Evolutionary conservation across 148 eudicot genomes (phyloP).

Genomic region (Beta vulgaris): DNA sequence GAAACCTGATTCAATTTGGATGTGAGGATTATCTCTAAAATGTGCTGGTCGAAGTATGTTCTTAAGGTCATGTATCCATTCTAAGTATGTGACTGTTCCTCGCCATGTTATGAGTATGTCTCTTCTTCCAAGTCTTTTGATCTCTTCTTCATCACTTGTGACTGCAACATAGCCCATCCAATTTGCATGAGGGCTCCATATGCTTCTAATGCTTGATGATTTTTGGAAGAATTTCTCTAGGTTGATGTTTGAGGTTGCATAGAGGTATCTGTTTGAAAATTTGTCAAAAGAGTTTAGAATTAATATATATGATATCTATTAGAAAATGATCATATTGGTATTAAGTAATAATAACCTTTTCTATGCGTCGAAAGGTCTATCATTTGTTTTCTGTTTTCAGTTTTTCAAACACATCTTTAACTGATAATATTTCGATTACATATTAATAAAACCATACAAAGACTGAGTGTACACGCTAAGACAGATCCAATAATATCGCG

Average conservation of each 20-base stretch:
- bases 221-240: slow-evolving; percentile 75
- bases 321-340: too few species aligned
- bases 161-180: slow-evolving; percentile 95
- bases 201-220: slow-evolving; percentile 47
- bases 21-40: slow-evolving; percentile 49
- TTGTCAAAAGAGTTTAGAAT: slow-evolving; percentile 4
- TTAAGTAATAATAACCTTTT: too few species aligned
- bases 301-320: not conserved
- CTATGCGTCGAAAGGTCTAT: too few species aligned
- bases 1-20: slow-evolving; percentile 84
- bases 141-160: slow-evolving; percentile 46
- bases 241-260: slow-evolving; percentile 84
- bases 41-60: slow-evolving; percentile 67
- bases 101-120: slow-evolving; percentile 81
- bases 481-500: too few species aligned
- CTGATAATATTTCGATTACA: too few species aligned
- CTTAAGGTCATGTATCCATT: slow-evolving; percentile 81
- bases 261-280: slow-evolving; percentile 42
- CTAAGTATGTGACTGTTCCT: slow-evolving; percentile 78
- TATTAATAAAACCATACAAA: too few species aligned
- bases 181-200: slow-evolving; percentile 89
- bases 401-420: too few species aligned
- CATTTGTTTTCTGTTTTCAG: too few species aligned
- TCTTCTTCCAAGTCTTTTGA: slow-evolving; percentile 62
- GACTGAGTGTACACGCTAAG: too few species aligned